A percentile compares a stretch with the other conserved stretches of the same genome.
phyloP scores from a whole-genome alignment of 139 green algal genomes.

The Picochlorum sp. region DNA sequence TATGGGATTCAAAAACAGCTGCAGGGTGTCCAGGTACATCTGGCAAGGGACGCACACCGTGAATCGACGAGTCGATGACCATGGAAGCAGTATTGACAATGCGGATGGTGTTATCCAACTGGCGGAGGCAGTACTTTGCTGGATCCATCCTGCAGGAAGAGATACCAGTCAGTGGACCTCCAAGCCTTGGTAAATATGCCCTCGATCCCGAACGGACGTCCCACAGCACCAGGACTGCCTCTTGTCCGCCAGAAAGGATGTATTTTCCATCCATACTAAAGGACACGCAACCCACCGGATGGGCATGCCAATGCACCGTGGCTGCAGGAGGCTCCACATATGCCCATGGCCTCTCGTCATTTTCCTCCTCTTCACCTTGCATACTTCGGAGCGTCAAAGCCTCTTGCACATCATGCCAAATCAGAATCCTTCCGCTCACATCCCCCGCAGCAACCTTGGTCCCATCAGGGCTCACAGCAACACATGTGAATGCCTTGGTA shows the following conservation, averaged over 20 bases:
- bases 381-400: constrained; percentile 15
- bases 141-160: constrained; percentile 28
- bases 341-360: constrained; percentile 2
- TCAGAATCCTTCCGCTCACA: constrained; percentile 59
- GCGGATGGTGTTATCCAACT: constrained; percentile 66
- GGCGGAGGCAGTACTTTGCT: constrained; percentile 42
- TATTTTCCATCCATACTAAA: constrained; percentile 66
- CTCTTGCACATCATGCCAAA: constrained; percentile 53
- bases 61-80: constrained; percentile 35
- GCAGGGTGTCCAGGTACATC: neutral
- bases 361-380: neutral
- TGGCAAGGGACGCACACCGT: constrained; percentile 40
- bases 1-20: constrained; percentile 17
- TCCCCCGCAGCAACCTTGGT: constrained; percentile 63
- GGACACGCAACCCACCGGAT: constrained; percentile 49
- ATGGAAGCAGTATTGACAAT: constrained; percentile 46
- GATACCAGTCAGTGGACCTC: constrained; percentile 49
- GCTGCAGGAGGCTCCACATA: constrained; percentile 10
- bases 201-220: constrained; percentile 36
- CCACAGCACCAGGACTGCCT: constrained; percentile 80
- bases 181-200: constrained; percentile 60
- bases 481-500: constrained; percentile 55
- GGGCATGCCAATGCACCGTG: constrained; percentile 82
- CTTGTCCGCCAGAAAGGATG: constrained; percentile 72
- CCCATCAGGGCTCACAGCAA: constrained; percentile 12